Percentiles rank a stretch among this genome's conserved stretches.
Conservation (phyloP, 306 rosid species). For the Fragaria nilgerrensis region DNA sequence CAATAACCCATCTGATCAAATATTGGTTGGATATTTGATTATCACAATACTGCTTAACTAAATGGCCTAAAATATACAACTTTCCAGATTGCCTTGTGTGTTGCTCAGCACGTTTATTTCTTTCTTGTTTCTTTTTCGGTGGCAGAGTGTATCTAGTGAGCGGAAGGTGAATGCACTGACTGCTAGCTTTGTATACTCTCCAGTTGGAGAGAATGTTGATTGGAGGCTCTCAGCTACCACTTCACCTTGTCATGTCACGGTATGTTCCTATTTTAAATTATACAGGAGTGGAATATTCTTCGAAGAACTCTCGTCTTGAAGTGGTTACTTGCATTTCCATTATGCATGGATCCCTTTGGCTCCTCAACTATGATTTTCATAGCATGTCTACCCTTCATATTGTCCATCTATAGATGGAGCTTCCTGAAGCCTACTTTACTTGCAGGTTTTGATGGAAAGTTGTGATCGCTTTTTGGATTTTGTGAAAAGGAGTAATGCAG, state of each 20-base stretch:
- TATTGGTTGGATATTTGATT: conserved; percentile 1
- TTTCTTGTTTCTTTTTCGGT: conserved; percentile 16
- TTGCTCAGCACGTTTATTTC: conserved; percentile 17
- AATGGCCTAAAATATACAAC: not conserved
- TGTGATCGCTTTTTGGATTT: conserved; percentile 80
- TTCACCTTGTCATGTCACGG: conserved; percentile 96
- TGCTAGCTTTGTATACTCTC: conserved; percentile 84
- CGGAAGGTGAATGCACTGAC: conserved; percentile 85
- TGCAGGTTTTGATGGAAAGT: conserved; percentile 81
- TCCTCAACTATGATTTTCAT: not conserved
- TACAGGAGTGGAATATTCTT: conserved; percentile 12
- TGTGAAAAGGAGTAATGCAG: conserved; percentile 83
- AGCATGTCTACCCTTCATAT: not conserved
- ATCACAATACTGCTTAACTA: not conserved
- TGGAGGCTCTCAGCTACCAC: conserved; percentile 93
- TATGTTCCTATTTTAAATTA: conserved; percentile 34
- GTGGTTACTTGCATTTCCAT: not conserved
- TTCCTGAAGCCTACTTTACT: conserved; percentile 20
- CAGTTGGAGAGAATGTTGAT: conserved; percentile 90
- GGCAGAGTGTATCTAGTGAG: conserved; percentile 85
- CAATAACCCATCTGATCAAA: not conserved
- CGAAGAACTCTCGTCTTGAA: not conserved
- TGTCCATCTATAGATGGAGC: not conserved
- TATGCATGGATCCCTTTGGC: not conserved
- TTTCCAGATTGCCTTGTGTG: not conserved